Conservation (phyloP, 257 asterid genomes). For the Solanum sejunctum region DNA sequence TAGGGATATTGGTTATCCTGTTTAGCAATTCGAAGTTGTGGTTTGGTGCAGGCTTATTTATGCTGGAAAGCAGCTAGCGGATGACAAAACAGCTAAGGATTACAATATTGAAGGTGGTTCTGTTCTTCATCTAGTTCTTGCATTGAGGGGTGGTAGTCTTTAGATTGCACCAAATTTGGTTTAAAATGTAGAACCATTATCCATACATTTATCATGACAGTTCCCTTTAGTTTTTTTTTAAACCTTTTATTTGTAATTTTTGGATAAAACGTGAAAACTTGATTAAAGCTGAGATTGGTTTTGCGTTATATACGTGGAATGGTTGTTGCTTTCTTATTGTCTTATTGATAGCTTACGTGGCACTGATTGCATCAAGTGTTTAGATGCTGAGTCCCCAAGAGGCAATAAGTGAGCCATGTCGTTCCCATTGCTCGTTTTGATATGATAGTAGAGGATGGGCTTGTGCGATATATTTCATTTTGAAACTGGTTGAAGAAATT, state of each 20-base stretch:
- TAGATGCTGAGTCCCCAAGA: background rate
- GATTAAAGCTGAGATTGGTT: background rate
- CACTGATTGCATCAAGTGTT: background rate
- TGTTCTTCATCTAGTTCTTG: conserved; percentile 70
- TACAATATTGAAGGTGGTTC: conserved; percentile 91
- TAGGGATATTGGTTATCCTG: background rate
- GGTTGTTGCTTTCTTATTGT: background rate
- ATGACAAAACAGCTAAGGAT: conserved; percentile 83
- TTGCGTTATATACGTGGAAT: background rate
- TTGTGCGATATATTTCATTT: background rate
- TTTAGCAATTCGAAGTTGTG: background rate
- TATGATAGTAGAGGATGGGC: background rate
- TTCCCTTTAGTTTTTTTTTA: background rate
- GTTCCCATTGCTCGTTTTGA: background rate
- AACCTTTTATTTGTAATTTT: background rate
- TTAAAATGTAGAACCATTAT: background rate
- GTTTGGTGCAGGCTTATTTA: conserved; percentile 51
- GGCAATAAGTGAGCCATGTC: background rate
- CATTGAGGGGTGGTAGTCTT: conserved; percentile 62
- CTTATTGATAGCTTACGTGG: background rate
- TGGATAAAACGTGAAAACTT: background rate
- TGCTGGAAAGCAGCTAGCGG: conserved; percentile 85
- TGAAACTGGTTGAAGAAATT: background rate
- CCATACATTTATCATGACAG: background rate
- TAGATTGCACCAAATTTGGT: conserved; percentile 3